Conservation (phyloP, 2,329 filamentous ascomycete genomes). For the Lachnellula cervina region DNA sequence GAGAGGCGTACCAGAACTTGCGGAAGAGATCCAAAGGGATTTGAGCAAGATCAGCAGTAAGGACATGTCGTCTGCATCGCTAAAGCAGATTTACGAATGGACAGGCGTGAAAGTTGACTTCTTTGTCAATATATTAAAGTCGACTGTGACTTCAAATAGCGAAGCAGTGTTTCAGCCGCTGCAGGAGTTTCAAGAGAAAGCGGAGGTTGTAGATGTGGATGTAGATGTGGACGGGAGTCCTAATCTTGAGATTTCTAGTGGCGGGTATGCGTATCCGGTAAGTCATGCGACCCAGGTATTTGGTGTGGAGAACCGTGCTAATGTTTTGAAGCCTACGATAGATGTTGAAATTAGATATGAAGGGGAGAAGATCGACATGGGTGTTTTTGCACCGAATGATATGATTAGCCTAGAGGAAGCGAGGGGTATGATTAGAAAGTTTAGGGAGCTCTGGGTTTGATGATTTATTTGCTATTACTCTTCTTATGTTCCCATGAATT, state of each 20-base stretch:
- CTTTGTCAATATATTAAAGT: conserved; percentile 75
- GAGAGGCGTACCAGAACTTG: conserved; percentile 43
- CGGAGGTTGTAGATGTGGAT: conserved; percentile 8
- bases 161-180: conserved; percentile 9
- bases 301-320: neutral
- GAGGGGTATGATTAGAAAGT: conserved; percentile 18
- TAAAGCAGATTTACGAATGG: conserved; percentile 72
- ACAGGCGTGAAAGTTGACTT: conserved; percentile 65
- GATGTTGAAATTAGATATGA: conserved; percentile 30
- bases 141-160: neutral
- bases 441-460: conserved; percentile 6
- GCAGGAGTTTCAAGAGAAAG: conserved; percentile 7
- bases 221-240: conserved; percentile 1
- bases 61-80: conserved; percentile 52
- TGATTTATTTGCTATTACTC: neutral
- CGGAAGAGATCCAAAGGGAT: conserved; percentile 61
- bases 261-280: conserved; percentile 21
- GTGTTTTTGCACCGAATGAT: conserved; percentile 26
- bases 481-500: neutral
- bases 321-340: conserved; percentile 22
- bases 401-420: conserved; percentile 21
- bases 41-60: conserved; percentile 54
- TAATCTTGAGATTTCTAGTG: neutral
- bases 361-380: conserved; percentile 24
- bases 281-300: conserved; percentile 2